These are phyloP conservation scores for Micractinium conductrix DNA, from an alignment of 139 green algal species.

Conservation along the genomic window DNA sequence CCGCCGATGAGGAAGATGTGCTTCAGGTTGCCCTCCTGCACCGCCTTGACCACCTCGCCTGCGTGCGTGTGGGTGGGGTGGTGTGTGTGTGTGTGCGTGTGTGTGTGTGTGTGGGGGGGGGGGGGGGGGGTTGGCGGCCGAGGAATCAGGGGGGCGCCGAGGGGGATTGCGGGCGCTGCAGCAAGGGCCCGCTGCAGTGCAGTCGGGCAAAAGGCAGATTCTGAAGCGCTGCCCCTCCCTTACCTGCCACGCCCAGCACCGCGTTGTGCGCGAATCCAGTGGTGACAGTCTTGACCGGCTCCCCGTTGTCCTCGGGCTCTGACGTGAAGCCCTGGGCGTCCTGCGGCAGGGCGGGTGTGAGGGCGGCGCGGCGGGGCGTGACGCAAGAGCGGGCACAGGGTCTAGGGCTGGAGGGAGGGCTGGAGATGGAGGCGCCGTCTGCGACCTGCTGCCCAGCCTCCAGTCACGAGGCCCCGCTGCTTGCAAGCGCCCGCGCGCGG, in stretches of 20 bases:
- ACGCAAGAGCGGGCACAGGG: neutral
- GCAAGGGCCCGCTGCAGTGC: too few species aligned
- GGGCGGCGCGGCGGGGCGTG: neutral
- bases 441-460: neutral
- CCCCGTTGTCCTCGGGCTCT: slow-evolving; percentile 12
- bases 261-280: slow-evolving; percentile 45
- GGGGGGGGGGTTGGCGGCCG: too few species aligned
- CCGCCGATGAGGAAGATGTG: slow-evolving; percentile 56
- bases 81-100: too few species aligned
- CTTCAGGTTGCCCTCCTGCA: slow-evolving; percentile 45
- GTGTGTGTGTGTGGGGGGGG: too few species aligned
- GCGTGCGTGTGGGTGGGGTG: too few species aligned
- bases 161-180: too few species aligned
- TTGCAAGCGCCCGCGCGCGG: neutral
- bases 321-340: slow-evolving; percentile 37
- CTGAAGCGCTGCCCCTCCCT: too few species aligned
- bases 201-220: too few species aligned
- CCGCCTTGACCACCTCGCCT: slow-evolving; percentile 40
- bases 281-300: slow-evolving; percentile 13
- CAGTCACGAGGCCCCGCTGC: neutral
- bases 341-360: neutral
- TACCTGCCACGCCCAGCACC: slow-evolving; percentile 43
- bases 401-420: too few species aligned
- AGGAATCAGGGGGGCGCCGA: too few species aligned
- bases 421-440: too few species aligned